Evolutionary conservation across 2,329 filamentous ascomycete genomes (phyloP), one percentile per base, ranked within the genome.

Genomic region (Colletotrichum musae): DNA sequence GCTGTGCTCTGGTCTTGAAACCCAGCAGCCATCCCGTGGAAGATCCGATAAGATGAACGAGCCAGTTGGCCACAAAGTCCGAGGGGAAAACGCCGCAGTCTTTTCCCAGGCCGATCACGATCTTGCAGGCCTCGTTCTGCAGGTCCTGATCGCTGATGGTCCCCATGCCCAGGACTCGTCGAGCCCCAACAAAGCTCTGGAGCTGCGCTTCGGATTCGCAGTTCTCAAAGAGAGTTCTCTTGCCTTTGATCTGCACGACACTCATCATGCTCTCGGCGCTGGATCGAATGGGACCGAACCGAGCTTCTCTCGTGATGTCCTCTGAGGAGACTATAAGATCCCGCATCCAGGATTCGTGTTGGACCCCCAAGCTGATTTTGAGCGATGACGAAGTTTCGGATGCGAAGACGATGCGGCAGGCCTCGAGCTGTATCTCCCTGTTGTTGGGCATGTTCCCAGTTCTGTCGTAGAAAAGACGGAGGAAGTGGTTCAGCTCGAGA

Each of bases 401-500:
- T 0, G 75, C 75, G 21, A 77, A 75, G 2, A 78, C 71, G 2
- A 78, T 73, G 1, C 71, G 73, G 15, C 75, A 77, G 9, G 74
- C 72, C 41, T 77, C 75, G 0, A 73, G 41, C 7, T 77, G 75
- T 0, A 78, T 68, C 3, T 64, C 72, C 1, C 73, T 64, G 0
- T 74, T 60, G 7, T 61, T 69, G 0, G 76, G 77, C 3, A 75
- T 26, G 1, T 32, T 65, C 1, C 73, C 71, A 0, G 73, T 70
- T 0, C 24, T 60, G 15, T 78, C 74, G 13, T 72, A 67, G 13
- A 74, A 74, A 2, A 71, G 70, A 3, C 74, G 72, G 62, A 74
- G 70, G n/a, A 72, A 77, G 13, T 77, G 74, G 5, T 78, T 72
- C 0, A 82, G 62, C 18, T 80, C 78, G 2, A 80, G 68, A 21